Evolutionary conservation across 2,329 filamentous ascomycete species (phyloP), one percentile per base, ranked within the genome.

Genomic region (Malbranchea zuffiana): DNA sequence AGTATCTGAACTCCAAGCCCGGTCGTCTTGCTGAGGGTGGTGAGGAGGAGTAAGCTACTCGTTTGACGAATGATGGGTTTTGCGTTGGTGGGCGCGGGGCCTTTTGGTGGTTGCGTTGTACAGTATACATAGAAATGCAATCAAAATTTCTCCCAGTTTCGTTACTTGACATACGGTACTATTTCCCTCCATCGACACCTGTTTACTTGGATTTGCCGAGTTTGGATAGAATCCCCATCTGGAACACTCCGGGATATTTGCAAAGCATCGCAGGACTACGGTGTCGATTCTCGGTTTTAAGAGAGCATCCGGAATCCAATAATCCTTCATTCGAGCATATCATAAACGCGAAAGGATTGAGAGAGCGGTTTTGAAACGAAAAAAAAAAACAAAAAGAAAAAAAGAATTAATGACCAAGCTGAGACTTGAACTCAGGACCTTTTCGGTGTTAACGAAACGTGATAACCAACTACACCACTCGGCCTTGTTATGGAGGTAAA

Each of bases 1-100:
- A 69, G 47, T 68, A 60, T 50, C 55, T 67, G 43, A 67, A 68
- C 55, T 69, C 66, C 46, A 69, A 69, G 55, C 58, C 61, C 31
- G 66, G 65, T 37, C 60, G 61, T 40, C 44, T 56, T 19, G 49
- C 51, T 21, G 54, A 56, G 48, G 52, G 49, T 47, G 52, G 35
- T 34, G 39, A 50, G 2, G 60, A 60, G 52, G 56, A 50, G 37
- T 43, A 45, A 41, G 45, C 26, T 35, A 34, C 33, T 30, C 23
- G 10, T 6, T n/a, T 25, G 10, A 28, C 12, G 18, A n/a, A 28
- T 38, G 29, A 25, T 16, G 28, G 17, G 32, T 33, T 31, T 15
- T 33, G 34, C 19, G 17, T 29, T 15, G 12, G 16, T 11, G 15
- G 17, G 21, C 18, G 24, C 8, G 10, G 21, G 19, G 19, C 4